These are phyloP conservation scores for Elsinoe fawcettii DNA, from an alignment of 2,329 filamentous ascomycete species.

Conservation along the genomic window DNA sequence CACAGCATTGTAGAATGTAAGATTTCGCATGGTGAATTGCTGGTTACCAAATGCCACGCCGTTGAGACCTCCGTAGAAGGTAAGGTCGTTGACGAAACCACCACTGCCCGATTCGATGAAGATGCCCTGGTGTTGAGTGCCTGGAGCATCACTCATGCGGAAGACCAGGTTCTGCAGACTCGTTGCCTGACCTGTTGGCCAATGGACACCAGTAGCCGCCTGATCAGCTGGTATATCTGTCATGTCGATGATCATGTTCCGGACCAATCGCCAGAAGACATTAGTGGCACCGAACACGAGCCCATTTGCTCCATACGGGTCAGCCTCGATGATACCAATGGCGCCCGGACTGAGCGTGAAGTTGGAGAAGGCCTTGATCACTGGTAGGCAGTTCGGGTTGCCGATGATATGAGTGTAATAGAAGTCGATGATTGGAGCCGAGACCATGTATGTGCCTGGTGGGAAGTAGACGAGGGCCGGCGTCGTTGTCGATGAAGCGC, in stretches of 20 bases:
- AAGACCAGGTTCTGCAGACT: conserved; percentile 48
- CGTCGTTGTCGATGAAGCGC: conserved; percentile 1
- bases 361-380: conserved; percentile 22
- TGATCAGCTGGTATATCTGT: conserved; percentile 20
- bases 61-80: conserved; percentile 72
- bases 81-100: conserved; percentile 74
- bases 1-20: conserved; percentile 72
- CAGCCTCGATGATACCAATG: conserved; percentile 26
- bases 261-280: conserved; percentile 49
- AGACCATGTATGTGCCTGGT: conserved; percentile 48
- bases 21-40: conserved; percentile 77
- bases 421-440: conserved; percentile 21
- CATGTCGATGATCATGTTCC: conserved; percentile 51
- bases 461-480: conserved; percentile 49
- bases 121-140: conserved; percentile 37
- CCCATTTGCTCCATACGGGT: conserved; percentile 27
- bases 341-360: conserved; percentile 38
- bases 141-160: conserved; percentile 1
- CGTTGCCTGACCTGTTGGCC: conserved; percentile 59
- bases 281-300: conserved; percentile 31
- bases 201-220: conserved; percentile 51
- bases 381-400: conserved; percentile 17
- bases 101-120: conserved; percentile 57
- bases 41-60: conserved; percentile 77
- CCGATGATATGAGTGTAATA: conserved; percentile 25